Evolutionary conservation across 2,329 filamentous ascomycete species (phyloP).

Genomic region (Diaporthe aspalathi): DNA sequence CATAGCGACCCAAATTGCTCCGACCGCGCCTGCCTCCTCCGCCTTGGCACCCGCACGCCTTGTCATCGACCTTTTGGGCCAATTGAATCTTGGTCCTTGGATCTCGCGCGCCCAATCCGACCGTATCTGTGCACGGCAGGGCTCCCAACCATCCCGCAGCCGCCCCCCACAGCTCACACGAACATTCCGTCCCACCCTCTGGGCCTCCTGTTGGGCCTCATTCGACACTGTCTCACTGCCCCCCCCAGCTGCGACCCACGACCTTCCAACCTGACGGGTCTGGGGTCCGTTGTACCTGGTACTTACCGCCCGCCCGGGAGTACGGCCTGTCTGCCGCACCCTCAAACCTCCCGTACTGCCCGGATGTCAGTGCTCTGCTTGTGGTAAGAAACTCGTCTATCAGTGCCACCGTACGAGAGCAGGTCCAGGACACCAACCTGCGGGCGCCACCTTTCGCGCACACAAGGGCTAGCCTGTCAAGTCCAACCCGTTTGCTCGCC

Average conservation of each 20-base stretch:
- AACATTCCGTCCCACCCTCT: constrained; percentile 1
- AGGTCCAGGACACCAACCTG: constrained; percentile 19
- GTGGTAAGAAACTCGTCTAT: constrained; percentile 22
- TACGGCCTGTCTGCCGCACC: constrained; percentile 8
- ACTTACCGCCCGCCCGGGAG: neutral
- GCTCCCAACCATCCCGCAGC: constrained; percentile 5
- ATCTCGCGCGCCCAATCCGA: constrained; percentile 20
- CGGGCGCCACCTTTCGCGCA: constrained; percentile 21
- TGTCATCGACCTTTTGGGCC: constrained; percentile 18
- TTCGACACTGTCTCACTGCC: constrained; percentile 28
- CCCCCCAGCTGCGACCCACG: constrained; percentile 23
- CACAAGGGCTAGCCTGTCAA: constrained; percentile 26
- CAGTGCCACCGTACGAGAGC: constrained; percentile 14
- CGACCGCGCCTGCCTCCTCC: constrained; percentile 1
- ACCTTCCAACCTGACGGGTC: neutral
- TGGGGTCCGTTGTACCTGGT: constrained; percentile 6
- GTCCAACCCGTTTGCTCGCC: constrained; percentile 27
- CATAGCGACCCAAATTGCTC: constrained; percentile 7
- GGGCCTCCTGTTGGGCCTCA: neutral
- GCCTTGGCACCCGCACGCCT: constrained; percentile 27
- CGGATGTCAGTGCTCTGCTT: constrained; percentile 28
- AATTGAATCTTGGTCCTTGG: constrained; percentile 12
- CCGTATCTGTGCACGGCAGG: neutral
- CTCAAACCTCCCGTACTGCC: constrained; percentile 12
- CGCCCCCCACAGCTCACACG: constrained; percentile 9